Base-by-base conservation (phyloP, 129 eudicot species). In the Lactuca saligna region DNA sequence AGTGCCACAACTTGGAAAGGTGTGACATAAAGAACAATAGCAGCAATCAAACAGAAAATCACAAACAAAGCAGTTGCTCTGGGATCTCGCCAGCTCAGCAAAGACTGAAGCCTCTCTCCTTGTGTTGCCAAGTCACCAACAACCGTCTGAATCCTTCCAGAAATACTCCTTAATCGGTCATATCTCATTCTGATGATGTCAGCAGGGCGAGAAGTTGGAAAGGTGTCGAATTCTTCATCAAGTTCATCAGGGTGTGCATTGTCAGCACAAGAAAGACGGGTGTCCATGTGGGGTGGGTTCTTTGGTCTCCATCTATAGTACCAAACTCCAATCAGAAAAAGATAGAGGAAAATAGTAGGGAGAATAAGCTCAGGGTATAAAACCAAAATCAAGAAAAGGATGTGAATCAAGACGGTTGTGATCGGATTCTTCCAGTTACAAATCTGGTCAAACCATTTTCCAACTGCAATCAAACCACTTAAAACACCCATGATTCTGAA, bases 71-170 rank as follows among this genome's bases (percentile, higher is more conserved):
- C 79, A 0, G 87, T 85, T 2, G 90, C 90, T 42, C 90, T 57
- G 0, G 90, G 90, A 70, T 85, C 90, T 70, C 90, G 73, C 90
- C 90, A 85, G 82, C 90, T 82, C 41, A 85, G 82, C 66, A 82
- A 34, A 12, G 85, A 76, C 53, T 85, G 84, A 38, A 85, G 65
- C 61, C 90, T 65, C 34, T 85, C 90, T n/a, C 90, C 90, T 64
- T 85, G 90, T 34, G 87, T 82, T 4, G 90, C 90, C 66, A 85
- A 61, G 69, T 85, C 90, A 20, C 90, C 90, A 34, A 85, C 84
- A n/a, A 85, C 87, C 9, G 90, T 85, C 75, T 85, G 90, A 33
- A 85, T 85, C 76, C 90, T 73, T 63, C 90, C 90, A 2, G 90
- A 84, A 44, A 85, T 76, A 51, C 87, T 85, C 66, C 90, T 51